Base-by-base conservation (phyloP, 805 yeast genomes). In the Hagleromyces aurorensis region DNA sequence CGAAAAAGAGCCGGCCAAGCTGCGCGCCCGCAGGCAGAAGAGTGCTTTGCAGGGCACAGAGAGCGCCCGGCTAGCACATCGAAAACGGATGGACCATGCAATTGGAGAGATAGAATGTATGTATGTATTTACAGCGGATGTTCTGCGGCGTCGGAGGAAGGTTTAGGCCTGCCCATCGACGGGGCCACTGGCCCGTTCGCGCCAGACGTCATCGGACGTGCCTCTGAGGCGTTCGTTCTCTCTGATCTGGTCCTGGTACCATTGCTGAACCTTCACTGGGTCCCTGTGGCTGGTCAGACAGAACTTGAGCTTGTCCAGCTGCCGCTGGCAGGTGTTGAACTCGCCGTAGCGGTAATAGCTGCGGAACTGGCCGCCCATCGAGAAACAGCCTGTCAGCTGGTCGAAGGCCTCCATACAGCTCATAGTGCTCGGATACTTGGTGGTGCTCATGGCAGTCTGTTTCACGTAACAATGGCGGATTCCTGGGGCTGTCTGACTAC, bases 181-280 rank as follows among this genome's bases (percentile, higher is more conserved):
- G n/a, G n/a, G n/a, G n/a, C n/a, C n/a, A n/a, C n/a, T n/a, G n/a
- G n/a, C n/a, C 19, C 57, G 40, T 35, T 53, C 60, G 31, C 70
- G 72, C 97, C 97, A 89, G 6, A 89, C 66, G 48, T 82, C 89
- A 51, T 87, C 95, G 30, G 89, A 75, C 42, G 80, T 74, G 3
- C 95, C 95, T 28, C 64, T 58, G 20, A 69, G 64, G 51, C 72
- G 69, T 43, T 76, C 75, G 40, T 75, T 72, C 21, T 34, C 31
- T 21, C 77, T 70, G 12, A 76, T 61, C 37, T 75, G 64, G 19
- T 68, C 60, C 60, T 72, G 79, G 61, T 78, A 81, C 61, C 76
- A 89, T 39, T 72, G 69, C 48, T 80, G 86, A 9, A 87, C 73
- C 40, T 75, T 78, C 17, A 72, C 52, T 5, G 71, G 69, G 32